These are phyloP conservation scores for Kandelia obovata DNA, from an alignment of 345 rosid species.

Conservation along the genomic window DNA sequence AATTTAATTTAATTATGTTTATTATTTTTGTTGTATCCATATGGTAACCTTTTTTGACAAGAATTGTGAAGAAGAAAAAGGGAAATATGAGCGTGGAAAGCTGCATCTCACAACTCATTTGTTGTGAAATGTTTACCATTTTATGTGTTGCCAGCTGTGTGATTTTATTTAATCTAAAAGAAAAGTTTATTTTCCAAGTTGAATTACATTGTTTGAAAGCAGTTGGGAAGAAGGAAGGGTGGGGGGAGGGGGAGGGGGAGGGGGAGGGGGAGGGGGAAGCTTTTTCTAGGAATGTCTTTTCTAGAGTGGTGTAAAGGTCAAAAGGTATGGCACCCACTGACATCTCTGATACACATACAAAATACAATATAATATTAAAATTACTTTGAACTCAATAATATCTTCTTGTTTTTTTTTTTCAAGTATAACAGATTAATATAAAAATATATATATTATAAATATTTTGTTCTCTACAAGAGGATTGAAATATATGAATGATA, in stretches of 20 bases:
- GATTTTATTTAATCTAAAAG: neutral
- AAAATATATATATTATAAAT: no score
- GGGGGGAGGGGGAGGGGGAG: neutral
- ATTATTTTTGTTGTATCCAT: no score
- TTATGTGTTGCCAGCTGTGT: slow-evolving; percentile 15
- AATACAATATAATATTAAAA: neutral
- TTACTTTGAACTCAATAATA: neutral
- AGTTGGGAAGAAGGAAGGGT: neutral
- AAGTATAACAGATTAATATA: no score
- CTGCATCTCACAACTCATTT: slow-evolving; percentile 8
- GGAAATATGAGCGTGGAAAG: neutral
- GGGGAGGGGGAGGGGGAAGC: neutral
- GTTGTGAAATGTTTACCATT: neutral
- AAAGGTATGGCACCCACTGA: slow-evolving; percentile 38
- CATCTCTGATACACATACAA: slow-evolving; percentile 13
- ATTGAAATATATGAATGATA: no score
- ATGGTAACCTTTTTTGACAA: no score
- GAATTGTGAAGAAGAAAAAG: no score
- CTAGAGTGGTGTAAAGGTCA: slow-evolving; percentile 43
- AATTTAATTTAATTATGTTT: no score
- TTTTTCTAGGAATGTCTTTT: slow-evolving; percentile 39
- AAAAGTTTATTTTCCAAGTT: slow-evolving; percentile 1
- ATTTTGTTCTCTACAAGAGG: no score
- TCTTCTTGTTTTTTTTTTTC: neutral
- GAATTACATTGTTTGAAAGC: slow-evolving; percentile 4